These are phyloP conservation scores for Xylaria sp. DNA, from an alignment of 2,329 filamentous ascomycete genomes.

Conservation along the genomic window DNA sequence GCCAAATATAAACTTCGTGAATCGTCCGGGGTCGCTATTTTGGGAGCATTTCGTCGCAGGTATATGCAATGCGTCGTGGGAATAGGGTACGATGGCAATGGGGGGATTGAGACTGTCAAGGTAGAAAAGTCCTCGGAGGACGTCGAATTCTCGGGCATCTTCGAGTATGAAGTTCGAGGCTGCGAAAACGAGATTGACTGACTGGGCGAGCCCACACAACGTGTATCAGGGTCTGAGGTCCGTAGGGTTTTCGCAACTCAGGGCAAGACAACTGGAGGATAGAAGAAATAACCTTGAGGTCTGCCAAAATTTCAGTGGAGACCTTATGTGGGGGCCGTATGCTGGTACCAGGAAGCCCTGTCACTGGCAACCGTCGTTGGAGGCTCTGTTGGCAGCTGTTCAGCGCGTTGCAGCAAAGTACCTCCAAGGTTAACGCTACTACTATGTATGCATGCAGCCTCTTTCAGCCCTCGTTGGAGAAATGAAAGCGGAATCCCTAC, in stretches of 20 bases:
- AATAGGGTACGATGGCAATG: conserved; percentile 65
- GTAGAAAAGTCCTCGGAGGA: conserved; percentile 68
- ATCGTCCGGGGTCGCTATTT: conserved; percentile 74
- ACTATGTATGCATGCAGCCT: too few species aligned
- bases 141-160: conserved; percentile 46
- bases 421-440: too few species aligned
- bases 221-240: background rate
- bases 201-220: background rate
- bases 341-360: background rate
- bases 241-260: background rate
- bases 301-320: conserved; percentile 18
- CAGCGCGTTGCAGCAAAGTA: too few species aligned
- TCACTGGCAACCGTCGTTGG: background rate
- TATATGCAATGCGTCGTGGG: conserved; percentile 82
- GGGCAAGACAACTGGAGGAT: too few species aligned
- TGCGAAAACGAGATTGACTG: background rate
- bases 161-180: background rate
- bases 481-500: too few species aligned
- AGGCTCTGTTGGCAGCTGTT: background rate
- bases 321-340: background rate
- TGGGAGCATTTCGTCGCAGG: conserved; percentile 81
- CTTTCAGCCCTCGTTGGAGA: too few species aligned
- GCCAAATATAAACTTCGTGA: conserved; percentile 86
- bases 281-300: too few species aligned
- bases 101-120: conserved; percentile 70